Percentiles rank a stretch among this genome's conserved stretches.
phyloP scores from a whole-genome alignment of 23 red algal species.

The Gracilaria vermiculophylla region DNA sequence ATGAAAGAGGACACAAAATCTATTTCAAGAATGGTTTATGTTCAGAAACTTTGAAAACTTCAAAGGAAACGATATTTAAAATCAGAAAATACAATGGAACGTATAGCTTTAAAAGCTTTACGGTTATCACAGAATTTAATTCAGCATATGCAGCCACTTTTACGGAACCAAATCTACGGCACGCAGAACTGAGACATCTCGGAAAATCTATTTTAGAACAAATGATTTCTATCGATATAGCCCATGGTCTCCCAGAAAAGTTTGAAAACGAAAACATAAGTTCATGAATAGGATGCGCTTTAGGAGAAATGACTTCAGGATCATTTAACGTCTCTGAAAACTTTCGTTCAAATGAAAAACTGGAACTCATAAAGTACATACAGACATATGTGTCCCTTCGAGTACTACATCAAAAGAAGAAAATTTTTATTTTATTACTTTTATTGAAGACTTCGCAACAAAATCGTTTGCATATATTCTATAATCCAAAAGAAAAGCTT shows the following conservation, averaged over 20 bases:
- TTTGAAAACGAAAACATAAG: not conserved
- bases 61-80: not conserved
- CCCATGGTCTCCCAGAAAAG: not conserved
- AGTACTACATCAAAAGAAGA: not conserved
- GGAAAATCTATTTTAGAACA: not conserved
- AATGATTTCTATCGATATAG: not conserved
- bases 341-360: not conserved
- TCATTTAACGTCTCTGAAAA: not conserved
- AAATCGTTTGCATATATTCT: conserved; percentile 10
- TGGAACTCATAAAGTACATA: conserved; percentile 44
- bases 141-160: not conserved
- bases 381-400: conserved; percentile 27
- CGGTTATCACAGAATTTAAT: not conserved
- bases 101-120: not conserved
- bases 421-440: conserved; percentile 39
- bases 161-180: not conserved
- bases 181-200: not conserved
- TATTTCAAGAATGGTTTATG: not conserved
- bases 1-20: not conserved
- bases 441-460: conserved; percentile 18
- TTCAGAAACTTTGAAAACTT: not conserved
- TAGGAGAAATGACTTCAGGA: not conserved
- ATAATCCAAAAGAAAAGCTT: not conserved
- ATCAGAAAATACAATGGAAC: not conserved
- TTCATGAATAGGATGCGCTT: not conserved